Base-by-base conservation (phyloP, 73 alveolate species). In the Stentor coeruleus region DNA sequence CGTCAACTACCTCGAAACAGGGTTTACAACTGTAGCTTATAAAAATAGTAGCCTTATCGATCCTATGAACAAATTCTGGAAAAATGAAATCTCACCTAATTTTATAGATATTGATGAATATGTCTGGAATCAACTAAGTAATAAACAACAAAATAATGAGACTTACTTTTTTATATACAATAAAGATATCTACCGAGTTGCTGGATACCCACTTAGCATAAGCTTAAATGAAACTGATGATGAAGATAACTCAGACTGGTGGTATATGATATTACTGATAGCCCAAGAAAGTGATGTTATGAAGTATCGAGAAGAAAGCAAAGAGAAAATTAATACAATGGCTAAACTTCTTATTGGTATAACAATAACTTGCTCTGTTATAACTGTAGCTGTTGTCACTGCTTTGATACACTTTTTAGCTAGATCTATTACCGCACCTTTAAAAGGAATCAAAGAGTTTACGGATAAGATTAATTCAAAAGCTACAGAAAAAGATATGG, bases 401-500 rank as follows among this genome's bases (percentile, higher is more conserved):
- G 39, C 33, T 31, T 40, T 66, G 1, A 66, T 66, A 28, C 37
- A 20, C 37, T 66, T 66, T 31, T 66, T 66, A 66, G n/a, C 79
- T 1, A 20, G 33, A 33, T 66, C 79, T 2, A 66, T 66, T 33
- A 66, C 40, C 11, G 33, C n/a, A 31, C 79, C 79, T 20, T 66
- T 66, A 40, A 20, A 66, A 66, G 79, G 79, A 1, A 66, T 66
- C 37, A 66, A 28, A 14, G 79, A 66, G n/a, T 66, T 66, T 66
- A 66, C 79, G 1, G 39, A 66, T 31, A 66, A 66, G 33, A 66
- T 66, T 40, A 66, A 66, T 66, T 37, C 79, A 20, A 66, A 66
- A 11, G 79, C 79, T 26, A 66, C 79, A 28, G 79, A 66, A 66
- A 66, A 66, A 40, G 79, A 66, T 2, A 20, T 66, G 79, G 79